A percentile compares a stretch with the other conserved stretches of the same genome.
These are phyloP conservation scores for Cystofilobasidium macerans DNA, from an alignment of 768 basidiomycete genomes.

Conservation along the genomic window DNA sequence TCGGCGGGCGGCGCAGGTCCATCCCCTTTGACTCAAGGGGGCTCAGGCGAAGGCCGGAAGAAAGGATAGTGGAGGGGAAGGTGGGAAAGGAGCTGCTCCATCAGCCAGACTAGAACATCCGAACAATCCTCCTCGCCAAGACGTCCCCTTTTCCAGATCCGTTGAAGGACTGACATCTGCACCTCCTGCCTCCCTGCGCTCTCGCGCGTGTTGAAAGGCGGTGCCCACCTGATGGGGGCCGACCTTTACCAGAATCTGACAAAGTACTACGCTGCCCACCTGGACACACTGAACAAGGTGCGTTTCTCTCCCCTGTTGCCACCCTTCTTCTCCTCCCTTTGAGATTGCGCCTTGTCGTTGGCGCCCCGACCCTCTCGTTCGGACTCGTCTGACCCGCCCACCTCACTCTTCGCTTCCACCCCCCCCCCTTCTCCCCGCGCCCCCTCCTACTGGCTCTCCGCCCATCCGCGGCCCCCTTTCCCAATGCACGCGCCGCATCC, in stretches of 20 bases:
- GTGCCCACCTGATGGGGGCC: slow-evolving; percentile 91
- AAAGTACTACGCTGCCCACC: slow-evolving; percentile 74
- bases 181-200: too few relatives aligned
- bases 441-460: too few relatives aligned
- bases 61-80: too few relatives aligned
- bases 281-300: slow-evolving; percentile 56
- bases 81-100: too few relatives aligned
- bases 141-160: too few relatives aligned
- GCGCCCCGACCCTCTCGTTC: background rate
- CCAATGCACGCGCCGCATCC: slow-evolving; percentile 29
- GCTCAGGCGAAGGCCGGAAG: too few relatives aligned
- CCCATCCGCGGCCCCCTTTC: background rate
- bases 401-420: background rate
- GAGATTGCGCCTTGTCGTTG: background rate
- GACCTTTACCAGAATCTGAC: slow-evolving; percentile 94
- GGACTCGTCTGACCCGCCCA: background rate
- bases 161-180: background rate
- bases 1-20: too few relatives aligned
- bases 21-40: too few relatives aligned
- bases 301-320: slow-evolving; percentile 29
- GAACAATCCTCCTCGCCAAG: too few relatives aligned
- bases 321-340: too few relatives aligned
- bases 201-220: slow-evolving; percentile 34
- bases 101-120: too few relatives aligned
- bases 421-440: background rate